These are phyloP conservation scores for Xylariaceae sp. DNA, from an alignment of 2,329 filamentous ascomycete species.

Conservation along the genomic window DNA sequence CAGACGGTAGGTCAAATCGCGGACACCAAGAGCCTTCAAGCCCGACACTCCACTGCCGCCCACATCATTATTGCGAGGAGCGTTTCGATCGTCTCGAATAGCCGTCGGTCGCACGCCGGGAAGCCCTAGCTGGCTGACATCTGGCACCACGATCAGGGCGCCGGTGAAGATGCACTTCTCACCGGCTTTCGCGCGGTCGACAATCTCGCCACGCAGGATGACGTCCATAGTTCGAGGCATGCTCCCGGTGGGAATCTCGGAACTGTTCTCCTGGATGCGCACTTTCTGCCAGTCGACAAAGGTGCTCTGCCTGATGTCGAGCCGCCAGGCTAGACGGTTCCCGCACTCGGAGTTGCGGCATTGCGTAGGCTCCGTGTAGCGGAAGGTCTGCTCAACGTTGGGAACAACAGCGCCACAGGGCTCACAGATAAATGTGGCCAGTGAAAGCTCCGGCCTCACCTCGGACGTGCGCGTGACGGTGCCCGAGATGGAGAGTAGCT, in stretches of 20 bases:
- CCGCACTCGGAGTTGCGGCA: slow-evolving; percentile 83
- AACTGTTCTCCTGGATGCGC: slow-evolving; percentile 95
- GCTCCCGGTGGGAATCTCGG: slow-evolving; percentile 94
- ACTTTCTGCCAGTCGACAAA: slow-evolving; percentile 99
- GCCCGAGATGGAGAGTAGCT: slow-evolving; percentile 89
- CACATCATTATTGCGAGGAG: slow-evolving; percentile 65
- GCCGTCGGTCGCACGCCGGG: slow-evolving; percentile 79
- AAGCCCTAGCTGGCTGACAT: slow-evolving; percentile 88
- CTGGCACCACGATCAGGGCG: slow-evolving; percentile 90
- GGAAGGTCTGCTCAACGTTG: slow-evolving; percentile 94
- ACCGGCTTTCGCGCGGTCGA: slow-evolving; percentile 92
- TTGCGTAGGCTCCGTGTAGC: slow-evolving; percentile 93
- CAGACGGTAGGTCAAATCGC: slow-evolving; percentile 88
- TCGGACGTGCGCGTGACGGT: slow-evolving; percentile 96
- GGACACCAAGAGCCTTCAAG: slow-evolving; percentile 85
- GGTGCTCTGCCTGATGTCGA: slow-evolving; percentile 95
- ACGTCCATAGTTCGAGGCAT: slow-evolving; percentile 99
- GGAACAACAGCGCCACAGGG: slow-evolving; percentile 75
- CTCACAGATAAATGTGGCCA: slow-evolving; percentile 89
- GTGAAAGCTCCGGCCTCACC: slow-evolving; percentile 84
- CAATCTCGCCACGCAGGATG: slow-evolving; percentile 92
- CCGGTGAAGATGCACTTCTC: slow-evolving; percentile 98
- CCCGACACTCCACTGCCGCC: slow-evolving; percentile 81
- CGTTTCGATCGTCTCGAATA: slow-evolving; percentile 71
- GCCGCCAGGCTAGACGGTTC: slow-evolving; percentile 86